Evolutionary conservation across 2,329 filamentous ascomycete species (phyloP).

Genomic region (Ascomycota sp.): DNA sequence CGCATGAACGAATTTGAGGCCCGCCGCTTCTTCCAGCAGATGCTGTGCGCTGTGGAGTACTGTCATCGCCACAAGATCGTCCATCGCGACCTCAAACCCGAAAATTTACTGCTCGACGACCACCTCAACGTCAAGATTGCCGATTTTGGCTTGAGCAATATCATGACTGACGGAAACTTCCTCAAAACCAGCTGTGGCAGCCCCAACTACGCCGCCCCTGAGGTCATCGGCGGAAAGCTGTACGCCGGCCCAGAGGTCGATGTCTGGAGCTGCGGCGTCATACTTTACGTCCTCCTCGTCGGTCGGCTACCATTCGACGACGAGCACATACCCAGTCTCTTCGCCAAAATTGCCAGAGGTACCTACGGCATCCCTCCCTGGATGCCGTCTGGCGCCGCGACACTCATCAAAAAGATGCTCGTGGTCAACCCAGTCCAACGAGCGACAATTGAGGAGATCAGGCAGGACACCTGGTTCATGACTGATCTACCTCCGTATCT

Average conservation of each 20-base stretch:
- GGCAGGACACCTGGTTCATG: conserved; percentile 83
- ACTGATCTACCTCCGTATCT: conserved; percentile 75
- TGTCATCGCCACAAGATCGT: conserved; percentile 98
- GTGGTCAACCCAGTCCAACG: conserved; percentile 88
- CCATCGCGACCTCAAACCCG: conserved; percentile 89
- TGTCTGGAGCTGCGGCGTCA: conserved; percentile 93
- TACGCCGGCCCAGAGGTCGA: conserved; percentile 96
- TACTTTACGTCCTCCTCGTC: conserved; percentile 65
- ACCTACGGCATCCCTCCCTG: conserved; percentile 85
- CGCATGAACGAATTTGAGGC: conserved; percentile 80
- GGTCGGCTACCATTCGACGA: conserved; percentile 88
- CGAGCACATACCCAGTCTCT: conserved; percentile 91
- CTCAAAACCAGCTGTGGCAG: conserved; percentile 96
- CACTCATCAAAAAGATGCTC: conserved; percentile 79
- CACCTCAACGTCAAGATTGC: conserved; percentile 98
- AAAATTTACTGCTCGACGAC: conserved; percentile 87
- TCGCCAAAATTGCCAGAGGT: conserved; percentile 92
- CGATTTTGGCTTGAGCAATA: conserved; percentile 95
- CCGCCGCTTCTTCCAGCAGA: conserved; percentile 97
- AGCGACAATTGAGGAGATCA: conserved; percentile 84
- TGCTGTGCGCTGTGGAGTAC: conserved; percentile 96
- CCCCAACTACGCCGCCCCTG: conserved; percentile 92
- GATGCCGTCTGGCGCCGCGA: conserved; percentile 65
- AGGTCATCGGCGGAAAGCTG: conserved; percentile 93
- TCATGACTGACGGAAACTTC: conserved; percentile 99